Evolutionary conservation across 2,329 filamentous ascomycete species (phyloP), one percentile per base, ranked within the genome.

Genomic region (Lasiodiplodia sp.): DNA sequence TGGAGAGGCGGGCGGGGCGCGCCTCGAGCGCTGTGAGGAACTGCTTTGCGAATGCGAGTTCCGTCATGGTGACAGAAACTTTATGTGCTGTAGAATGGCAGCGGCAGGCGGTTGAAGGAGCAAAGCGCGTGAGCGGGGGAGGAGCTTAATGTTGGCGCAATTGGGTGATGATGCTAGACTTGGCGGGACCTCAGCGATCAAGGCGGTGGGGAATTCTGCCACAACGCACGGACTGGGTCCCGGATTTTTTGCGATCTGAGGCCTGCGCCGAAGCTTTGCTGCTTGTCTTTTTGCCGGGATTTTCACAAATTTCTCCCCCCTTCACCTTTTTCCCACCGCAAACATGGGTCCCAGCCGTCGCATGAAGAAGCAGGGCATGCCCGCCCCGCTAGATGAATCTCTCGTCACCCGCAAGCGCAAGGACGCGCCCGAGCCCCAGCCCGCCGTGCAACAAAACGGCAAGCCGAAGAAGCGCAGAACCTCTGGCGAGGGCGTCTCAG

Each of bases 301-400:
- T 40, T 44, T 21, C 31, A 18, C 53, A 16, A 21, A 57, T 23
- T 56, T 52, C 18, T n/a, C 21, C 47, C 28, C 23, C 10, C 40
- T 28, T 12, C 34, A 55, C 62, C 38, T 44, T 31, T 7, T 28
- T 68, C 51, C 25, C 23, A 40, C 55, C 25, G 28, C 53, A 64
- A 89, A 79, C 77, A 97, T 97, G 94, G 94, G 93, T 85, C 88
- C 89, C 71, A 92, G 94, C 80, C 92, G 94, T 79, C 93, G 94
- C 76, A 96, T 97, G 91, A 92, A 94, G 81, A 97, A 97, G 83
- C 96, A 98, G 87, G 95, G 94, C 68, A 86, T 91, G 72, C 96
- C 96, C 66, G 88, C 91, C 76, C 86, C 91, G 72, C 87, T 97
- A 72, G 93, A 96, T 72, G 93, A 97, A 73, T 83, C 79, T 72